A percentile compares a stretch with the other conserved stretches of the same genome.
Evolutionary conservation across 768 basidiomycete species (phyloP).

Genomic region (Coprinopsis cinerea): DNA sequence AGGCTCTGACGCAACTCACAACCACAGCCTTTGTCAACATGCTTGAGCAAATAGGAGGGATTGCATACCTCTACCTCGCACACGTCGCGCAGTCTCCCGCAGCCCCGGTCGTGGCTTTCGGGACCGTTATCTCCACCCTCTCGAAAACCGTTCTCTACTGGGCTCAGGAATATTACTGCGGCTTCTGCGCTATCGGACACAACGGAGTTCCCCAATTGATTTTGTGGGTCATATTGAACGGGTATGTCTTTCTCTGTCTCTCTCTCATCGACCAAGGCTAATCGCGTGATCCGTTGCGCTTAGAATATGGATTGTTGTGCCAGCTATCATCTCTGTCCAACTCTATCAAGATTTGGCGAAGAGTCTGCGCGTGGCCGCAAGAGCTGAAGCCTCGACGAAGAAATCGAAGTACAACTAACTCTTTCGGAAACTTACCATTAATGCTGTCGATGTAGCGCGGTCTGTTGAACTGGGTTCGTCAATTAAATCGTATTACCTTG

Average conservation of each 20-base stretch:
- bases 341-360: constrained; percentile 59
- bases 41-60: constrained; percentile 70
- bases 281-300: neutral
- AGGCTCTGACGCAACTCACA: neutral
- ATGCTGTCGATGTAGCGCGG: neutral
- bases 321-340: constrained; percentile 48
- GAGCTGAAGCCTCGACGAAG: constrained; percentile 7
- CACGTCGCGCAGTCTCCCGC: constrained; percentile 55
- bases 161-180: constrained; percentile 74
- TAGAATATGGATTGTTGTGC: constrained; percentile 77
- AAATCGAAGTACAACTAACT: constrained; percentile 6
- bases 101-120: constrained; percentile 72
- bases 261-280: neutral
- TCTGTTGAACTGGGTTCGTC: neutral
- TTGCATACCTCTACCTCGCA: constrained; percentile 70
- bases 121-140: constrained; percentile 69
- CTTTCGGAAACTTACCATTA: neutral
- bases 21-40: constrained; percentile 67
- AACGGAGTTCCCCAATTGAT: constrained; percentile 52
- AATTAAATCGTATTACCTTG: no score
- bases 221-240: constrained; percentile 75
- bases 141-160: constrained; percentile 84
- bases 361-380: constrained; percentile 28
- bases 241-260: constrained; percentile 38
- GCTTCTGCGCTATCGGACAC: constrained; percentile 69